phyloP scores from a whole-genome alignment of 2,329 filamentous ascomycete genomes.

The Dendryphion nanum region DNA sequence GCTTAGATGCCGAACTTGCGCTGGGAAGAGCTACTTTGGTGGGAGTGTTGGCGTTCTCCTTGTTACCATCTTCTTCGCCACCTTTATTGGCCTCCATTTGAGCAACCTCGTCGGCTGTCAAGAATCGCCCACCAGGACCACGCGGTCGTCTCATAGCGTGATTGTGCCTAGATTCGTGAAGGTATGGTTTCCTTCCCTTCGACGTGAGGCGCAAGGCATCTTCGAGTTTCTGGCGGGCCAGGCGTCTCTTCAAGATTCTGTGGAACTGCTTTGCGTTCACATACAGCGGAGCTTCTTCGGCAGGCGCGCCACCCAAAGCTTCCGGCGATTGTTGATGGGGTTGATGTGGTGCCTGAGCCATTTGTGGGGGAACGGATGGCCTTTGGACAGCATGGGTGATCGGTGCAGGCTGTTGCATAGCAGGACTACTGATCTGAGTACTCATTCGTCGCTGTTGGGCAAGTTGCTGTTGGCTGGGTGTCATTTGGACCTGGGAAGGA shows the following conservation, averaged over 20 bases:
- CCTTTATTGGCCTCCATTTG: conserved; percentile 64
- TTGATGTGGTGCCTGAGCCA: conserved; percentile 58
- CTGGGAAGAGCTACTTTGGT: conserved; percentile 21
- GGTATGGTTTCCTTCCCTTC: conserved; percentile 93
- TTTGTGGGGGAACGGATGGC: conserved; percentile 49
- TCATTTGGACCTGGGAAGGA: conserved; percentile 40
- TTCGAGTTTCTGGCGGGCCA: conserved; percentile 89
- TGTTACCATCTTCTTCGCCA: conserved; percentile 35
- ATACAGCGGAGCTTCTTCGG: conserved; percentile 91
- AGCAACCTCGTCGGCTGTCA: conserved; percentile 94
- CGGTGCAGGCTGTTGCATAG: conserved; percentile 67
- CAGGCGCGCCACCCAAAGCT: conserved; percentile 62
- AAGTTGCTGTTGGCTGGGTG: conserved; percentile 22
- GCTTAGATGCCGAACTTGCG: conserved; percentile 22
- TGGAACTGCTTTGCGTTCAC: conserved; percentile 99
- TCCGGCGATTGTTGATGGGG: conserved; percentile 78
- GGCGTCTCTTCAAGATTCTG: conserved; percentile 88
- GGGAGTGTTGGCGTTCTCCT: conserved; percentile 37
- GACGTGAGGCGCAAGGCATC: conserved; percentile 88
- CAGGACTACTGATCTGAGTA: conserved; percentile 41
- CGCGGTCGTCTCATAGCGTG: conserved; percentile 95
- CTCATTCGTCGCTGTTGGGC: conserved; percentile 42
- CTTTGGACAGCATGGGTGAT: conserved; percentile 66
- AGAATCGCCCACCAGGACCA: conserved; percentile 89
- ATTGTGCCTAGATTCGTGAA: conserved; percentile 96